Evolutionary conservation across 2,329 filamentous ascomycete species (phyloP), one percentile per base, ranked within the genome.

Genomic region (Fusarium multiceps): DNA sequence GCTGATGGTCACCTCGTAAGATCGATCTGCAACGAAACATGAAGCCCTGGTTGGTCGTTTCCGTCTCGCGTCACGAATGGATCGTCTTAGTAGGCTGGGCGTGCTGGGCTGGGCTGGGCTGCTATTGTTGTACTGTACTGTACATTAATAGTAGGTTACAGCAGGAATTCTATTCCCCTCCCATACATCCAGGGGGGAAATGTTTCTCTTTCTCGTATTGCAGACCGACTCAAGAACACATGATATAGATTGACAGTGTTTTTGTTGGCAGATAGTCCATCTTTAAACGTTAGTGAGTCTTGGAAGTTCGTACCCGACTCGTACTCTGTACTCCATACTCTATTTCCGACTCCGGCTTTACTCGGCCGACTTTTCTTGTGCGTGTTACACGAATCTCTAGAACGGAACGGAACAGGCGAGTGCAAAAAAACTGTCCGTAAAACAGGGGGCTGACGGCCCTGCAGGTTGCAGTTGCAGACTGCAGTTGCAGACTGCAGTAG

Each of bases 1-100:
- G 61, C 69, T 67, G 57, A 54, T 63, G 60, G 53, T 59, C 57
- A 49, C 61, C 59, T 70, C 65, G 68, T 72, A 72, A 74, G 70
- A 73, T 74, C 70, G 70, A 73, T 74, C 68, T 63, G 65, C 72
- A 57, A 68, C 63, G 63, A 61, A 65, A 50, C 55, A 57, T 51
- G 49, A 60, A 40, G 51, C 28, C 63, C 27, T 46, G 62, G 61
- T 55, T 56, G 63, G 65, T 60, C 34, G 47, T 48, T 53, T 42
- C 32, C 34, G 48, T 63, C 32, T 67, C 27, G 62, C 51, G 53
- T 47, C 50, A 68, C 47, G 25, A 60, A 68, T 43, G 54, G 63
- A 60, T 63, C 59, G 48, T 45, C 55, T 37, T 30, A 30, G 28
- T 30, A 54, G 23, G 42, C 23, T 40, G 27, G 48, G 59, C 25